Percentiles rank a stretch among this genome's conserved stretches.
Evolutionary conservation across 768 basidiomycete species (phyloP).

Genomic region (Termitomyces sp.): DNA sequence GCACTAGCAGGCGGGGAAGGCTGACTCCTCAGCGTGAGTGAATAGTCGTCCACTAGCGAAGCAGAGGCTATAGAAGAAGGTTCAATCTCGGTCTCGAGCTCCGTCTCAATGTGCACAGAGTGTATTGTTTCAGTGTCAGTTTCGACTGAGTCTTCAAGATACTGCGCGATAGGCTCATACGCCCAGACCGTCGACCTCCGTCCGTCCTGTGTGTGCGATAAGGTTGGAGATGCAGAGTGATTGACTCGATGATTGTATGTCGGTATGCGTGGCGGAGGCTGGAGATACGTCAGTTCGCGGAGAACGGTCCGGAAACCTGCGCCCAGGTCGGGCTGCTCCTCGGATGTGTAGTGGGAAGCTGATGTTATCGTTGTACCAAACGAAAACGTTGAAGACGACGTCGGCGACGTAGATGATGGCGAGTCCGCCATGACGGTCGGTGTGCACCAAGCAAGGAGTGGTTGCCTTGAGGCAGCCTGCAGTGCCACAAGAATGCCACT

Average conservation of each 20-base stretch:
- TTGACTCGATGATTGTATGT: conserved; percentile 6
- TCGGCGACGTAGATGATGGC: conserved; percentile 2
- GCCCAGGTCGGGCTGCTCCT: conserved; percentile 68
- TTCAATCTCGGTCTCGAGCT: conserved; percentile 12
- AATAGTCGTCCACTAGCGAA: conserved; percentile 4
- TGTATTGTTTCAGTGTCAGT: conserved; percentile 31
- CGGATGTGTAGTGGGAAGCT: conserved; percentile 47
- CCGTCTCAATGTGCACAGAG: conserved; percentile 30
- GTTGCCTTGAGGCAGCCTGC: background rate
- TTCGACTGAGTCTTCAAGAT: conserved; percentile 26
- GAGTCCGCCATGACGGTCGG: background rate
- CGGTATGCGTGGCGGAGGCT: conserved; percentile 37
- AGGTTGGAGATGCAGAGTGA: conserved; percentile 7
- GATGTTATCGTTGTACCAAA: background rate
- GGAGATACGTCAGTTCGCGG: conserved; percentile 54
- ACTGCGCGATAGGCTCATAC: conserved; percentile 50
- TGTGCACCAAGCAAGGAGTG: background rate
- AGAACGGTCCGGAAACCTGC: conserved; percentile 60
- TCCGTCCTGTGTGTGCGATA: conserved; percentile 10
- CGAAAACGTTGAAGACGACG: background rate
- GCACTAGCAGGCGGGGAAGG: conserved; percentile 5
- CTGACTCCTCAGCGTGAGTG: conserved; percentile 10
- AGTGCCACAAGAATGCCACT: background rate
- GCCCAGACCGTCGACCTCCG: conserved; percentile 62
- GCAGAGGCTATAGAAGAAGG: background rate